Evolutionary conservation across 805 yeast species (phyloP).

Genomic region (Pichia cabralensis): DNA sequence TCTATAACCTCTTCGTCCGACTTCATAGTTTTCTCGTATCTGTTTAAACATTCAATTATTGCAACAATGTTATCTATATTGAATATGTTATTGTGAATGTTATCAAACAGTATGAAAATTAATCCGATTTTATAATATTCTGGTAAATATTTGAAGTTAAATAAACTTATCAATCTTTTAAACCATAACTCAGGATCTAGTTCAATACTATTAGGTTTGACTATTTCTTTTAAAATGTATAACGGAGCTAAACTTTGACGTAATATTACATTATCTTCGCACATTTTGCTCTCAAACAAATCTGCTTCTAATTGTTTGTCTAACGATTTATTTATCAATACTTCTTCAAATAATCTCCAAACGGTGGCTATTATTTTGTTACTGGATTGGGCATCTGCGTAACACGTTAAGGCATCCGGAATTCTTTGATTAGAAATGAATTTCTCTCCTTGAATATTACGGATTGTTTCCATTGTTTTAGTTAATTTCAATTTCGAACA

Average conservation of each 20-base stretch:
- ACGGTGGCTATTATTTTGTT: conserved; percentile 38
- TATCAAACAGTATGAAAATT: conserved; percentile 37
- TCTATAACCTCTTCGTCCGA: conserved; percentile 6
- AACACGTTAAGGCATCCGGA: conserved; percentile 54
- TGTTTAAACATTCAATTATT: conserved; percentile 19
- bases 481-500: conserved; percentile 59
- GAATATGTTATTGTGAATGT: conserved; percentile 13
- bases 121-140: conserved; percentile 38
- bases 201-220: conserved; percentile 24
- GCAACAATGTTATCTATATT: conserved; percentile 15
- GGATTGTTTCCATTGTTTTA: conserved; percentile 47
- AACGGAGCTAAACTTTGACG: conserved; percentile 66
- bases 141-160: conserved; percentile 46
- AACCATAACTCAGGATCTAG: conserved; percentile 17
- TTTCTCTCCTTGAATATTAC: conserved; percentile 39
- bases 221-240: conserved; percentile 48
- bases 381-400: conserved; percentile 54
- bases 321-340: conserved; percentile 40
- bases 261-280: conserved; percentile 35
- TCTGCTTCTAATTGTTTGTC: conserved; percentile 11
- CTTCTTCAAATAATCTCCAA: conserved; percentile 56
- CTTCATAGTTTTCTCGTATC: conserved; percentile 13
- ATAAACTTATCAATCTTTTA: conserved; percentile 27
- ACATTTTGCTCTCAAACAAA: background rate
- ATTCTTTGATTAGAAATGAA: conserved; percentile 23